A percentile compares a stretch with the other conserved stretches of the same genome.
phyloP scores from a whole-genome alignment of 2,329 filamentous ascomycete genomes.

The Calonectria leucothoes region DNA sequence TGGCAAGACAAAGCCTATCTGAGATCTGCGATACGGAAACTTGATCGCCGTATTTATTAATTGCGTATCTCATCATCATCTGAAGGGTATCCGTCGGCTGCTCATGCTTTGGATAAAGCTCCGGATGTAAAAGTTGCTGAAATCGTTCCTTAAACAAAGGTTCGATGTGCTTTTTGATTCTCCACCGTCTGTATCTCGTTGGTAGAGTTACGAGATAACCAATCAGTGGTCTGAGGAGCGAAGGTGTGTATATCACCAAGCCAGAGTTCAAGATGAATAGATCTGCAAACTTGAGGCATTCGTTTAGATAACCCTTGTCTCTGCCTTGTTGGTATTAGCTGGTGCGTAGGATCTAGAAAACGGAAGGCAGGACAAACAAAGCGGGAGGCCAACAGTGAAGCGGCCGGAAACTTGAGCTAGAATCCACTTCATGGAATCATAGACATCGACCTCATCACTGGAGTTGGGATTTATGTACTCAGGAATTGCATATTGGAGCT shows the following conservation, averaged over 20 bases:
- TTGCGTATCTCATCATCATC: slow-evolving; percentile 35
- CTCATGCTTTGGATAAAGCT: background rate
- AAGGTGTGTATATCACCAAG: slow-evolving; percentile 13
- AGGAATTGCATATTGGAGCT: slow-evolving; percentile 11
- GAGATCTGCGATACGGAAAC: slow-evolving; percentile 15
- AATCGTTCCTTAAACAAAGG: slow-evolving; percentile 13
- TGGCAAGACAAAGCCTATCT: slow-evolving; percentile 31
- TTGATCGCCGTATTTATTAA: slow-evolving; percentile 12
- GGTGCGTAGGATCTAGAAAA: background rate
- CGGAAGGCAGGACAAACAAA: slow-evolving; percentile 2
- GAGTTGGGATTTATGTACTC: background rate
- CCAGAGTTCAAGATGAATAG: slow-evolving; percentile 21
- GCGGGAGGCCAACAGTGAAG: slow-evolving; percentile 22
- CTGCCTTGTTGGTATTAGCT: slow-evolving; percentile 8
- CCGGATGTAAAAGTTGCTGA: background rate
- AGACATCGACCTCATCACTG: slow-evolving; percentile 15
- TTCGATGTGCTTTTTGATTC: slow-evolving; percentile 24
- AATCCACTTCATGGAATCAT: slow-evolving; percentile 26
- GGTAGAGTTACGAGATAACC: slow-evolving; percentile 18
- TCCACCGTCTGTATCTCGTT: slow-evolving; percentile 28
- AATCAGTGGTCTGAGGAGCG: slow-evolving; percentile 11
- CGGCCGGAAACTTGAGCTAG: slow-evolving; percentile 21
- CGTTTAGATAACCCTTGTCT: slow-evolving; percentile 7
- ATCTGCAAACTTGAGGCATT: slow-evolving; percentile 14
- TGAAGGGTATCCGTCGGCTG: slow-evolving; percentile 28